These are phyloP conservation scores for Rubroboletus satanas DNA, from an alignment of 768 basidiomycete genomes.

Conservation along the genomic window DNA sequence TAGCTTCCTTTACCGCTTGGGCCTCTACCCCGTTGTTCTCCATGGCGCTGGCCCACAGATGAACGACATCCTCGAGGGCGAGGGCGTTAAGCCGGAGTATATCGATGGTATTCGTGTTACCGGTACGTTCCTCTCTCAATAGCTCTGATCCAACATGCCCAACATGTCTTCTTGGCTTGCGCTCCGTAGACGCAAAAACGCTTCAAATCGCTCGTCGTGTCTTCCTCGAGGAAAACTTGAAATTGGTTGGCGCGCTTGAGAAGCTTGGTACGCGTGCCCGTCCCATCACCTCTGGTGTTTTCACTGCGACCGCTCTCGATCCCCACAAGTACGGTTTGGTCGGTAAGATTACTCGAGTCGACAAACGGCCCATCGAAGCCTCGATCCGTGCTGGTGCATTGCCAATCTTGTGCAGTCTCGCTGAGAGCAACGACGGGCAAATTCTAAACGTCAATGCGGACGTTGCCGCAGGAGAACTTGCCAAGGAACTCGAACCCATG, in stretches of 20 bases:
- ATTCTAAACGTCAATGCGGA: constrained; percentile 99
- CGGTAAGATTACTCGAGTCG: constrained; percentile 90
- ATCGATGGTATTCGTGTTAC: constrained; percentile 98
- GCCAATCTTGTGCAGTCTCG: constrained; percentile 92
- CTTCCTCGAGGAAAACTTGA: constrained; percentile 96
- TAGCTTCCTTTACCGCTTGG: constrained; percentile 94
- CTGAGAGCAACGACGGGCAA: constrained; percentile 94
- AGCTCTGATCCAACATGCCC: neutral
- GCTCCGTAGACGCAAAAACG: constrained; percentile 76
- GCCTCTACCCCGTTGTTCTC: constrained; percentile 95
- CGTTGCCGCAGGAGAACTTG: constrained; percentile 95
- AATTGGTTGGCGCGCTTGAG: constrained; percentile 90
- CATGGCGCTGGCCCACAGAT: constrained; percentile 96
- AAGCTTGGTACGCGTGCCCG: constrained; percentile 94
- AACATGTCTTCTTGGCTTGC: neutral
- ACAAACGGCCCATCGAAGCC: constrained; percentile 96
- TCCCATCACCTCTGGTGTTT: constrained; percentile 96
- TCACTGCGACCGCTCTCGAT: constrained; percentile 96
- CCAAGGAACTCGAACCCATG: constrained; percentile 96
- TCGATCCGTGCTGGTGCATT: constrained; percentile 94
- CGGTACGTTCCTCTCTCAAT: constrained; percentile 43
- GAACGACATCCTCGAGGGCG: constrained; percentile 89
- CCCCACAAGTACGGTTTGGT: constrained; percentile 93
- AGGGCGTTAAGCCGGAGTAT: constrained; percentile 94
- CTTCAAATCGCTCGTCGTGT: constrained; percentile 92